These are phyloP conservation scores for Apophysomyces trapeziformis DNA, from an alignment of 371 early-diverging fungal species.

Conservation along the genomic window DNA sequence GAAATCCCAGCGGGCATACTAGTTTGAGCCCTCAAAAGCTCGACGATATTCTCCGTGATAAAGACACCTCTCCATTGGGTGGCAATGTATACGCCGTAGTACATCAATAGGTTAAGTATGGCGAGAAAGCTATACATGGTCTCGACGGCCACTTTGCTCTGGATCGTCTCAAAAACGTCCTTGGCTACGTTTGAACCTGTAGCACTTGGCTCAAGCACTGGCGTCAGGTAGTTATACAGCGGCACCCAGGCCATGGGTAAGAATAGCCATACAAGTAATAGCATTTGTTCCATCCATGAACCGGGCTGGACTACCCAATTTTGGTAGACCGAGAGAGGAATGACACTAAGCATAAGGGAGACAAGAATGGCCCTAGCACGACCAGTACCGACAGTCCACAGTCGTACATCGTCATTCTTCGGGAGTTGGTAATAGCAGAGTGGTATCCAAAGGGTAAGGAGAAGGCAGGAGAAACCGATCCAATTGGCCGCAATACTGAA, in stretches of 20 bases:
- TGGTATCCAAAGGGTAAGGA: neutral
- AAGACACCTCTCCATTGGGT: neutral
- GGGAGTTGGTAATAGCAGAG: neutral
- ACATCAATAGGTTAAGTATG: neutral
- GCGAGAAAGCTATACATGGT: neutral
- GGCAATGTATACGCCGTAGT: neutral
- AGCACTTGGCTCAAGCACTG: neutral
- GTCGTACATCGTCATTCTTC: neutral
- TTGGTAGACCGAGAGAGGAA: neutral
- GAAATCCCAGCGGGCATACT: neutral
- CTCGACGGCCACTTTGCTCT: neutral
- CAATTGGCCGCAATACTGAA: neutral
- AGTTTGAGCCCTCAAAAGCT: neutral
- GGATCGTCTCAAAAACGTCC: neutral
- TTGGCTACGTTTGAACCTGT: neutral
- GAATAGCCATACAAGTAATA: neutral
- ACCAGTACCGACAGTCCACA: neutral
- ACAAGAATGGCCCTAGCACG: neutral
- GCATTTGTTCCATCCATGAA: neutral
- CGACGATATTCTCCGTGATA: neutral
- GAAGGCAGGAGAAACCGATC: neutral
- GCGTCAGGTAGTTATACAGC: neutral
- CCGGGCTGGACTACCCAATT: neutral
- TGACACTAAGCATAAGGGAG: neutral
- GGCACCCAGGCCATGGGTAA: neutral